phyloP scores from a whole-genome alignment of 1,284 basidiomycete species.

The Trichosporon asahii region DNA sequence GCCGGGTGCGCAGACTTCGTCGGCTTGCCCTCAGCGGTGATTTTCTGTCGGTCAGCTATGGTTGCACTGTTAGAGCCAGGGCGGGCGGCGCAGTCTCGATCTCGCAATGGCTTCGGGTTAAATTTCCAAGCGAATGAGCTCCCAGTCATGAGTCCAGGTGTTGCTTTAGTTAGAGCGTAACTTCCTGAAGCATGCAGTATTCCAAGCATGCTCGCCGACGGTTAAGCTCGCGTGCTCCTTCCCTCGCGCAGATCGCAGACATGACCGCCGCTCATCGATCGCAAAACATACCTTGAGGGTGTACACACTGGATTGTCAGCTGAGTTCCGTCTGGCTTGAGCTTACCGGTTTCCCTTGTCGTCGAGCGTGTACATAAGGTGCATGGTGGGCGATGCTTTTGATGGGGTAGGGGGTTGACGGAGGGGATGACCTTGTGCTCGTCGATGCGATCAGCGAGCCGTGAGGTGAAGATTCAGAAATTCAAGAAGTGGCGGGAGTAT shows the following conservation, averaged over 20 bases:
- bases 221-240: background rate
- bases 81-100: too few relatives aligned
- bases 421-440: background rate
- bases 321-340: background rate
- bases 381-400: slow-evolving; percentile 57
- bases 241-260: background rate
- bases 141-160: too few relatives aligned
- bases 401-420: background rate
- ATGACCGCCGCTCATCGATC: background rate
- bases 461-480: slow-evolving; percentile 7
- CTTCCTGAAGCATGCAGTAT: too few relatives aligned
- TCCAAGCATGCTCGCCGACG: too few relatives aligned
- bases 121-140: too few relatives aligned
- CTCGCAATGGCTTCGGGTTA: too few relatives aligned
- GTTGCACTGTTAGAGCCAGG: too few relatives aligned
- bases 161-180: too few relatives aligned
- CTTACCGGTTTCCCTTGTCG: slow-evolving; percentile 62
- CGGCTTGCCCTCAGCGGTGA: slow-evolving; percentile 70
- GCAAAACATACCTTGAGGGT: slow-evolving; percentile 69
- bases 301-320: slow-evolving; percentile 56
- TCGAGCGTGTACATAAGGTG: slow-evolving; percentile 92
- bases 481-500: background rate
- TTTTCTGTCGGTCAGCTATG: slow-evolving; percentile 61
- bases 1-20: slow-evolving; percentile 94
- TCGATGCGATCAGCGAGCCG: background rate